Evolutionary conservation across 768 basidiomycete genomes (phyloP), one percentile per base, ranked within the genome.

Genomic region (Suillus decipiens): DNA sequence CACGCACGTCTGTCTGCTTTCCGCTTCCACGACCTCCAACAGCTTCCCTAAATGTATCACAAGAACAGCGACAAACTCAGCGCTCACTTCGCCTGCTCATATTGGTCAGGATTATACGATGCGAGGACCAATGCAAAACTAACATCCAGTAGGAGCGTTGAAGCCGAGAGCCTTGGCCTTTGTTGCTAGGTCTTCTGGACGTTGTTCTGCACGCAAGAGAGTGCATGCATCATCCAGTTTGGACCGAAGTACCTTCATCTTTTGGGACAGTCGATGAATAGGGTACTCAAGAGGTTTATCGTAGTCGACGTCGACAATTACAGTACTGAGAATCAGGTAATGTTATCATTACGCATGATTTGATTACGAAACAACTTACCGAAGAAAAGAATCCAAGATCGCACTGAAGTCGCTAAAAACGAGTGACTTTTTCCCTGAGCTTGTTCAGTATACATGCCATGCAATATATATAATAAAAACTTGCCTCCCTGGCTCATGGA

Each of bases 391-490:
- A 5, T 57, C 28, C 4, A 57, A 57, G 17, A 41, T 39, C 5
- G 56, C 7, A 31, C 56, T 41, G 6, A 57, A 57, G 56, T 57
- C 56, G 17, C 39, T 57, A 24, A 57, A 57, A 57, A 57, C 56
- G 19, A 41, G 56, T 19, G 39, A 57, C 19, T 6, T 3, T 7
- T 11, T 41, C 17, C 28, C 56, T 57, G 28, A 57, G 24, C 11
- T 22, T 11, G 15, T 19, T 41, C 37, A 57, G 22, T 24, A 24
- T 17, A 39, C 28, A 19, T 31, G 39, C 55, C 6, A 19, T 41
- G 5, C 17, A 28, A 41, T 28, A 19, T 5, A 22, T 19, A 31
- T 42, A 19, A 8, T 10, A 19, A 57, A 39, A 15, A 41, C 39
- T 41, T 31, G 34, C 56, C 37, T 41, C 6, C 24, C 2, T 19